These are phyloP conservation scores for Mortierella antarctica DNA, from an alignment of 192 early-diverging fungal genomes.

Conservation along the genomic window DNA sequence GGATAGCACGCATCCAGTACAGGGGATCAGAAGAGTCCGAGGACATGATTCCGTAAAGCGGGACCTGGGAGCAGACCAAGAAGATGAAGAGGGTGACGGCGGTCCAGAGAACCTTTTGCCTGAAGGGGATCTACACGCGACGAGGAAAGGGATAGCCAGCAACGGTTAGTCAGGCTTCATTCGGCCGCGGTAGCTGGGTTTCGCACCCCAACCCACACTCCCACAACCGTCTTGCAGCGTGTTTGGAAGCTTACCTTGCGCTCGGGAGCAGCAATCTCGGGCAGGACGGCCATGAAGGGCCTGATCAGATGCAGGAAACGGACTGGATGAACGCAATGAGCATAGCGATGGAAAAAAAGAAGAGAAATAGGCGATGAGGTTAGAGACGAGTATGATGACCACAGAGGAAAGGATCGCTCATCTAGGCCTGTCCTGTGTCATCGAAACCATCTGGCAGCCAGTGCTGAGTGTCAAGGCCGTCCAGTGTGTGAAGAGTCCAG, in stretches of 20 bases:
- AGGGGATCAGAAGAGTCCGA: conserved; percentile 99
- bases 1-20: conserved; percentile 99
- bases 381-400: neutral
- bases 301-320: conserved; percentile 95
- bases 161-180: neutral
- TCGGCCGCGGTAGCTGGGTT: no score
- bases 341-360: conserved; percentile 23
- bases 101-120: conserved; percentile 99
- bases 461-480: no score
- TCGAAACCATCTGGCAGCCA: no score
- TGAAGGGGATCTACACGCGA: conserved; percentile 84
- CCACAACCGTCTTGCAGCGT: neutral
- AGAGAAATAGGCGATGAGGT: conserved; percentile 11
- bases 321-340: conserved; percentile 65
- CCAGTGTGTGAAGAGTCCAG: no score
- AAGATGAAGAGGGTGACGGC: conserved; percentile 99
- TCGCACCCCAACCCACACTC: no score
- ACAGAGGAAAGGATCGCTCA: neutral
- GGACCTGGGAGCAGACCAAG: conserved; percentile 99
- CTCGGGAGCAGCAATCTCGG: conserved; percentile 96
- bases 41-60: conserved; percentile 99
- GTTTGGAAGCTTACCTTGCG: conserved; percentile 78
- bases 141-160: neutral
- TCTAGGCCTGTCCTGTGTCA: no score
- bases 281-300: conserved; percentile 98